Base-by-base conservation (phyloP, 1,284 basidiomycete species). In the Fomes fomentarius region DNA sequence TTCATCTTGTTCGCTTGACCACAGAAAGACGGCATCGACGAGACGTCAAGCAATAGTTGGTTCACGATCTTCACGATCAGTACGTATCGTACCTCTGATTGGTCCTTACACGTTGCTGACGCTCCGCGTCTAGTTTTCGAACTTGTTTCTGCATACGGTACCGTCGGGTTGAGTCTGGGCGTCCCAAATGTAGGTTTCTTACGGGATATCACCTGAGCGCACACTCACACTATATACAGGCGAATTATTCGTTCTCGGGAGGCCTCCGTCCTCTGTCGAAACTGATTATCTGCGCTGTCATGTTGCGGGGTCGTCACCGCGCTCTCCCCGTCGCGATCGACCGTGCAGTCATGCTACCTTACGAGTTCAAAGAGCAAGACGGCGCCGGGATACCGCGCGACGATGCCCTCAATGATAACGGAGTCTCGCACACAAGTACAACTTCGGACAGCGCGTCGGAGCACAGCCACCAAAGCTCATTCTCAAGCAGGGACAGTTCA, bases 291-390 rank as follows among this genome's bases (percentile, higher is more conserved):
- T 86, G 84, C 62, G 68, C 81, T 4, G 94, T 98, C 61, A 98
- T 98, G 93, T 78, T 98, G 50, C 87, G 96, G 58, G 96, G 96
- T 8, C 82, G 95, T 11, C 96, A 98, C 72, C 85, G 96, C 43
- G 94, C 94, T 33, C 74, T 94, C 4, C 91, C 92, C 0, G 87
- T 91, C 15, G 93, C 94, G 15, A 94, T 97, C 54, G 92, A 96
- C 71, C 87, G 94, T 25, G 92, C 94, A 1, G 81, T 92, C 48
- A 78, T 91, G 69, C 74, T 92, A n/a, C 89, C 89, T 1, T 75
- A 74, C 52, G 85, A 88, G 58, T 83, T 81, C 58, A 59, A 63
- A 17, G 50, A 63, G 17, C 50, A 45, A 28, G 35, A 33, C 11
- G 42, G 57, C 40, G 1, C 43, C 26, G 8, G 44, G 46, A 5